These are phyloP conservation scores for Dunaliella primolecta DNA, from an alignment of 139 green algal genomes.

Conservation along the genomic window DNA sequence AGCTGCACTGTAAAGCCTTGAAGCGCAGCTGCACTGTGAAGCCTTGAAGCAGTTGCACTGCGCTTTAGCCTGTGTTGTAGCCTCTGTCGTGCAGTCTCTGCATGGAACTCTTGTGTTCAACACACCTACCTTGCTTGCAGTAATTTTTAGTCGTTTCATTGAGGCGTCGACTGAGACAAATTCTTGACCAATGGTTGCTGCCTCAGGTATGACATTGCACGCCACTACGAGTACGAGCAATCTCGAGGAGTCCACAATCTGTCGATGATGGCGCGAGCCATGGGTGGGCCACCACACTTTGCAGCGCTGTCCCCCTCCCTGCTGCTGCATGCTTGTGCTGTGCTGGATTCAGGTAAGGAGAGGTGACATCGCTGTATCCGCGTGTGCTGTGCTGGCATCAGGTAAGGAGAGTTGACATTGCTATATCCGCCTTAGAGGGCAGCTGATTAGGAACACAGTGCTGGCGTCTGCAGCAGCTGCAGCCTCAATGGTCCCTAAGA, in stretches of 20 bases:
- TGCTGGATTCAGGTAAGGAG: neutral
- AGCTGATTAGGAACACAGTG: neutral
- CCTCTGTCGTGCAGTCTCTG: no score
- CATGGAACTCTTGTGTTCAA: no score
- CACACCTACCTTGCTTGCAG: no score
- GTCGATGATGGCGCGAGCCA: constrained; percentile 79
- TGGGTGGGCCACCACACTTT: constrained; percentile 63
- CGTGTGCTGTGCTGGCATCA: neutral
- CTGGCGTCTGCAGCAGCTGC: neutral
- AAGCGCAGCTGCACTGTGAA: no score
- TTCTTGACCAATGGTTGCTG: no score
- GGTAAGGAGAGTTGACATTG: neutral
- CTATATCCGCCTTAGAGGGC: neutral
- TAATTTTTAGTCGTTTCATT: no score
- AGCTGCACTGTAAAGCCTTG: no score
- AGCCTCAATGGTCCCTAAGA: constrained; percentile 21
- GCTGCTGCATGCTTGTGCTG: constrained; percentile 46
- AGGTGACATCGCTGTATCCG: no score
- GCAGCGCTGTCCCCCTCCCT: constrained; percentile 59
- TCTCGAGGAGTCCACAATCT: constrained; percentile 64
- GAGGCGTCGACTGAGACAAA: no score
- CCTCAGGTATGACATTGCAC: constrained; percentile 76
- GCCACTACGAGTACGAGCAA: constrained; percentile 81
- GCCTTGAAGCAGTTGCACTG: no score
- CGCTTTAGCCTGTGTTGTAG: no score